Percentiles rank a stretch among this genome's conserved stretches.
phyloP scores from a whole-genome alignment of 176 grass and related monocot species.

The Oryza glumipatula region DNA sequence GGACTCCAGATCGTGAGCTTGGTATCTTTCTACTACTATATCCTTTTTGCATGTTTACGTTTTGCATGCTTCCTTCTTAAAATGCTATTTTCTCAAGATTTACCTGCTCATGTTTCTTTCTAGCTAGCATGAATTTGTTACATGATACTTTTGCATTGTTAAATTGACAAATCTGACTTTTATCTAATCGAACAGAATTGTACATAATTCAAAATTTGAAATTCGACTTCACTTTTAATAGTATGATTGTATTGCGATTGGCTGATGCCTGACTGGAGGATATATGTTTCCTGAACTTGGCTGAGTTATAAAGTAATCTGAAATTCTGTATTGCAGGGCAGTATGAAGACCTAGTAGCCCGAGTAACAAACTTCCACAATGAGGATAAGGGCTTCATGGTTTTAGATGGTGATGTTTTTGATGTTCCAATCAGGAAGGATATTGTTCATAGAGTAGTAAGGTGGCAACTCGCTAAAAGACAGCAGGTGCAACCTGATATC shows the following conservation, averaged over 20 bases:
- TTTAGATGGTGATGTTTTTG: conserved; percentile 93
- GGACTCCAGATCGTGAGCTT: conserved; percentile 63
- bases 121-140: background rate
- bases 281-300: background rate
- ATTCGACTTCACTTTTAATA: background rate
- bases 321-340: conserved; percentile 52
- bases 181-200: background rate
- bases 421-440: conserved; percentile 92
- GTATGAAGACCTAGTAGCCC: conserved; percentile 77
- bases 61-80: background rate
- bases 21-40: conserved; percentile 48
- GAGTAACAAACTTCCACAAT: conserved; percentile 79
- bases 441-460: conserved; percentile 82
- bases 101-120: background rate
- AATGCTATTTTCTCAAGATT: background rate
- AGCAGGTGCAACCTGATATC: conserved; percentile 57
- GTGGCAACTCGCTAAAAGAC: conserved; percentile 93
- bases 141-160: background rate
- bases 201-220: conserved; percentile 10
- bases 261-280: background rate
- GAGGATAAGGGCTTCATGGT: conserved; percentile 91
- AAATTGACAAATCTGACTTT: background rate
- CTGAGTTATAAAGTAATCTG: conserved; percentile 8
- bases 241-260: background rate
- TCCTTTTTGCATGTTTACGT: conserved; percentile 10